Evolutionary conservation across 1,284 basidiomycete genomes (phyloP), one percentile per base, ranked within the genome.

Genomic region (Dichomitus squalens): DNA sequence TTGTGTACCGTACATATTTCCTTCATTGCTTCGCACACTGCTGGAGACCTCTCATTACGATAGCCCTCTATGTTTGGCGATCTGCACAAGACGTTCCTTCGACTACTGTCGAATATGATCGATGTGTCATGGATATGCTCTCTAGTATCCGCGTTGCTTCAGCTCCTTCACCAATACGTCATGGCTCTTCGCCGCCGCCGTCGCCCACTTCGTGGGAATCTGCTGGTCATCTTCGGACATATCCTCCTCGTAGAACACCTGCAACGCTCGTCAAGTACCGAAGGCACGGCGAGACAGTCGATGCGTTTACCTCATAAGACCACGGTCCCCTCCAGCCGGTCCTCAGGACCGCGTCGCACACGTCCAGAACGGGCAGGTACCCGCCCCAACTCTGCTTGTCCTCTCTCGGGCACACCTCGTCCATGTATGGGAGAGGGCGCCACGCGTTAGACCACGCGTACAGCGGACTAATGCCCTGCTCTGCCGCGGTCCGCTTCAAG

Each of bases 241-340:
- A 33, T 69, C 67, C 29, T 62, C 59, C 53, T 67, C 65, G 47
- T 67, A 72, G 52, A 72, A 71, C 12, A 71, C 68, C 69, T 70
- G 44, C 7, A 35, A 29, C 7, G 4, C 52, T 29, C n/a, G 34
- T 6, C 16, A 8, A 50, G 1, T 23, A 3, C 33, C 11, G 3
- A 34, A 2, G n/a, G 7, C 20, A 11, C 9, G 7, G 21, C 23
- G 12, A 6, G 29, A 31, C 11, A 31, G 29, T 11, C 18, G 20
- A 39, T 21, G 41, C 16, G 46, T 50, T 20, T 33, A 67, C 71
- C 65, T 73, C 70, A 46, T 70, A 72, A 11, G 68, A 70, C 68
- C 69, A 71, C 12, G 69, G 68, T 0, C 72, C 71, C 16, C 66
- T 57, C 70, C 70, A 73, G 0, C 70, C 70, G 3, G 70, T 71